These are phyloP conservation scores for Pythium periplocum DNA, from an alignment of 352 stramenopile genomes.

Conservation along the genomic window DNA sequence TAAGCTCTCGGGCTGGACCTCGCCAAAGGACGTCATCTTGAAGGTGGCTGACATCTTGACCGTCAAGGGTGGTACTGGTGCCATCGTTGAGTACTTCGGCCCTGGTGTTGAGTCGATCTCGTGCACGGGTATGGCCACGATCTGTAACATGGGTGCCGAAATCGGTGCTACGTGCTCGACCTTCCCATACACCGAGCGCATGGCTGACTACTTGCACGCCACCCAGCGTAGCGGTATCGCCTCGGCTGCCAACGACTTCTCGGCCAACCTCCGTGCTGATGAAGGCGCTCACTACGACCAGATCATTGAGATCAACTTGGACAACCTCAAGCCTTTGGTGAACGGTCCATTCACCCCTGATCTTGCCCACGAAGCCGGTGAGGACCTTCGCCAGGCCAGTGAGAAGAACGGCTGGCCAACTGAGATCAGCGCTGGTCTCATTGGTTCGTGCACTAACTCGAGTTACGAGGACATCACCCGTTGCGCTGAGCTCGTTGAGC, in stretches of 20 bases:
- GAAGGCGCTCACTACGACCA: conserved; percentile 91
- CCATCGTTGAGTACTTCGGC: conserved; percentile 93
- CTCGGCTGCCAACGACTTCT: conserved; percentile 84
- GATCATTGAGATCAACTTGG: conserved; percentile 92
- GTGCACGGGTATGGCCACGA: conserved; percentile 93
- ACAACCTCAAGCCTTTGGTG: conserved; percentile 85
- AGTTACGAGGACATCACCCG: conserved; percentile 93
- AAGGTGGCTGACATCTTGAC: conserved; percentile 93
- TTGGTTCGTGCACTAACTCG: conserved; percentile 94
- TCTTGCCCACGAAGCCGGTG: conserved; percentile 78
- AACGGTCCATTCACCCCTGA: conserved; percentile 93
- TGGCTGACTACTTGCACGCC: conserved; percentile 89
- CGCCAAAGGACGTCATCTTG: conserved; percentile 92
- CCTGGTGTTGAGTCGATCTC: conserved; percentile 91
- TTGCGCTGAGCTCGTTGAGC: conserved; percentile 85
- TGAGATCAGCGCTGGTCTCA: conserved; percentile 88
- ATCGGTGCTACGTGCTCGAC: conserved; percentile 93
- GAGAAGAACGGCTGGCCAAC: conserved; percentile 90
- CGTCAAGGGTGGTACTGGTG: conserved; percentile 91
- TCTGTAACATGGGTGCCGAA: conserved; percentile 95
- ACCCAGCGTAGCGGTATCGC: conserved; percentile 88
- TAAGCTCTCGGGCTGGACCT: conserved; percentile 91
- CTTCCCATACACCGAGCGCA: conserved; percentile 91
- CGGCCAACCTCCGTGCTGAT: conserved; percentile 83
- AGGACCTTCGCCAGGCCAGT: conserved; percentile 52